phyloP scores from a whole-genome alignment of 176 grass and related monocot genomes.

The Oryza punctata region DNA sequence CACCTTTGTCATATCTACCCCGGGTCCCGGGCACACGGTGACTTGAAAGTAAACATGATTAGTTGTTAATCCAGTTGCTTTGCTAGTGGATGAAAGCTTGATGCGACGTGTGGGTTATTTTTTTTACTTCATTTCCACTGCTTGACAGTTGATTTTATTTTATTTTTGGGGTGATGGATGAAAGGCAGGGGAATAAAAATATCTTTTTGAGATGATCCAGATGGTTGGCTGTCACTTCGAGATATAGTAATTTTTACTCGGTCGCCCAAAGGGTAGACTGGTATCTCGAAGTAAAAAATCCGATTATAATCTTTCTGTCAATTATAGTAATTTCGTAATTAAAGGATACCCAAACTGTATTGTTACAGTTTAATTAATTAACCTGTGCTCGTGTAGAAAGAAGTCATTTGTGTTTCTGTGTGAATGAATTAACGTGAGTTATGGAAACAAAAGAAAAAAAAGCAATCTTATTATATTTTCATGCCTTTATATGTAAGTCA shows the following conservation, averaged over 20 bases:
- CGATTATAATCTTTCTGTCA: neutral
- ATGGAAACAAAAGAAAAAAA: neutral
- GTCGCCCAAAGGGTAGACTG: neutral
- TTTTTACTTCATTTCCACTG: neutral
- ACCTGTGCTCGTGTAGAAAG: too few relatives aligned
- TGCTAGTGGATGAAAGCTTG: neutral
- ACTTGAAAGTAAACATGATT: neutral
- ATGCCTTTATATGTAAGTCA: neutral
- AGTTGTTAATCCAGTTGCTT: neutral
- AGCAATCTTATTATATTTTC: neutral
- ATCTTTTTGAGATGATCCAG: neutral
- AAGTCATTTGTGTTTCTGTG: neutral
- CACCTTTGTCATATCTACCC: constrained; percentile 14
- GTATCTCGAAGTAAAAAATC: too few relatives aligned
- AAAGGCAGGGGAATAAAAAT: neutral
- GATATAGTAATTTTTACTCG: neutral
- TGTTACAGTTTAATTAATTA: too few relatives aligned
- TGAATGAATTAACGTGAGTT: neutral
- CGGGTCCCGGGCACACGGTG: neutral
- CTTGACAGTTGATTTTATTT: neutral
- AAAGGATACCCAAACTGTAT: neutral
- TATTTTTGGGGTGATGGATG: neutral
- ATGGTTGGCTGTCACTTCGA: neutral
- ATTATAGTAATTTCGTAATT: neutral
- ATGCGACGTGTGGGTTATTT: neutral